phyloP scores from a whole-genome alignment of 208 protist species.

The Trypanosomatidae sp. region DNA sequence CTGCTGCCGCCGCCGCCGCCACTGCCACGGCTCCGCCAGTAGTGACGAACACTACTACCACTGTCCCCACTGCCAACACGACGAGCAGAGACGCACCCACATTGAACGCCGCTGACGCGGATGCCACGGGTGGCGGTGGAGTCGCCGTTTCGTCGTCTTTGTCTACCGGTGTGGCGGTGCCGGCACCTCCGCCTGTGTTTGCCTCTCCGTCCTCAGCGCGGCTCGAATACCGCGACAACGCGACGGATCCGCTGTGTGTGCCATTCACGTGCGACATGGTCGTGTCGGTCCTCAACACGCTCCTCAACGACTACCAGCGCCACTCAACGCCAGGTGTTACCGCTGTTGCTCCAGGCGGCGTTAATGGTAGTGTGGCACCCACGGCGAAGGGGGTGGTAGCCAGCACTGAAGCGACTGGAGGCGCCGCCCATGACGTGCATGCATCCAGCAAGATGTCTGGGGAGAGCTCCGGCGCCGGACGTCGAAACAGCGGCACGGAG shows the following conservation, averaged over 20 bases:
- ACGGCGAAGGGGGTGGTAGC: neutral
- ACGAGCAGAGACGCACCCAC: neutral
- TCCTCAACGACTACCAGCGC: neutral
- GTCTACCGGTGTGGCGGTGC: slow-evolving; percentile 7
- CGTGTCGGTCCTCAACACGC: neutral
- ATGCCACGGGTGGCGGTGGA: neutral
- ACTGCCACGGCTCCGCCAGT: neutral
- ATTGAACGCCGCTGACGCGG: neutral
- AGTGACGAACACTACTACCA: neutral
- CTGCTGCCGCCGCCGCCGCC: slow-evolving; percentile 16
- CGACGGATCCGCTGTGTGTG: slow-evolving; percentile 50
- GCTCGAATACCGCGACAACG: slow-evolving; percentile 51
- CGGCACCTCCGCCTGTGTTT: slow-evolving; percentile 45
- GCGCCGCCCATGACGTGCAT: neutral
- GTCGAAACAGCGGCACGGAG: neutral
- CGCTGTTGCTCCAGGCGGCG: neutral
- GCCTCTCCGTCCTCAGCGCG: slow-evolving; percentile 41
- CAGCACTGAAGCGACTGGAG: neutral
- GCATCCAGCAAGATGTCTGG: neutral
- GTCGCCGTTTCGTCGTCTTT: neutral
- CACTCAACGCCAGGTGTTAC: neutral
- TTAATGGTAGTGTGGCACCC: neutral
- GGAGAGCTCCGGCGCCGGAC: neutral
- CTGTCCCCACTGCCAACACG: neutral
- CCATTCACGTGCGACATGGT: slow-evolving; percentile 34